phyloP scores from a whole-genome alignment of 306 rosid genomes.

The Gynostemma pentaphyllum region DNA sequence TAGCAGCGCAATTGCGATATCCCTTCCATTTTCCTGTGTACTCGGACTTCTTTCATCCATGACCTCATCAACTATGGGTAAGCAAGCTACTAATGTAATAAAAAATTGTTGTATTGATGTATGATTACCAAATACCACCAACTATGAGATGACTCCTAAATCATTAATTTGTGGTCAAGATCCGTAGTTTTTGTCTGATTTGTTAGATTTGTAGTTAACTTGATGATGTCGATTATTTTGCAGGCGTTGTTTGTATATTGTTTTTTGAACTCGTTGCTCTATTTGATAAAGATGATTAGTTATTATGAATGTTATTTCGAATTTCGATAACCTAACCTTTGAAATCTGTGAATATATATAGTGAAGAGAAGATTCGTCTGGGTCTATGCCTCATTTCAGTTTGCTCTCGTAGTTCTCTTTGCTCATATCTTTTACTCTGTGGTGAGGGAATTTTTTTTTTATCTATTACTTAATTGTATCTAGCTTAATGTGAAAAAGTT shows the following conservation, averaged over 20 bases:
- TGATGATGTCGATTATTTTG: too few relatives aligned
- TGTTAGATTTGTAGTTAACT: neutral
- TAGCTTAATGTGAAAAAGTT: too few relatives aligned
- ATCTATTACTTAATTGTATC: too few relatives aligned
- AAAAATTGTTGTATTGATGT: too few relatives aligned
- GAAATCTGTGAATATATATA: slow-evolving; percentile 20
- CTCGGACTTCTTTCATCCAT: slow-evolving; percentile 85
- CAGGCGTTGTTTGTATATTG: neutral
- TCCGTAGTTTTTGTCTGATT: neutral
- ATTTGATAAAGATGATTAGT: neutral
- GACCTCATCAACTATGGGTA: slow-evolving; percentile 97
- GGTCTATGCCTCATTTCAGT: slow-evolving; percentile 76
- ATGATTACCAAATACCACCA: too few relatives aligned
- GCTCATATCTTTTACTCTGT: slow-evolving; percentile 77
- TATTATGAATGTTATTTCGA: neutral
- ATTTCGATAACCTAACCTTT: neutral
- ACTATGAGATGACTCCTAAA: too few relatives aligned
- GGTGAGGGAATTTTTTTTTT: slow-evolving; percentile 34
- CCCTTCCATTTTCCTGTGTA: slow-evolving; percentile 95
- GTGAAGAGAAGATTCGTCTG: slow-evolving; percentile 77
- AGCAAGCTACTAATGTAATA: slow-evolving; percentile 8
- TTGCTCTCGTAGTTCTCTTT: slow-evolving; percentile 69
- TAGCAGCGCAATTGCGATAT: slow-evolving; percentile 61
- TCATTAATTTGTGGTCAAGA: too few relatives aligned
- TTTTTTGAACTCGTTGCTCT: neutral